Evolutionary conservation across 768 basidiomycete genomes (phyloP), one percentile per base, ranked within the genome.

Genomic region (Amanita rubescens): DNA sequence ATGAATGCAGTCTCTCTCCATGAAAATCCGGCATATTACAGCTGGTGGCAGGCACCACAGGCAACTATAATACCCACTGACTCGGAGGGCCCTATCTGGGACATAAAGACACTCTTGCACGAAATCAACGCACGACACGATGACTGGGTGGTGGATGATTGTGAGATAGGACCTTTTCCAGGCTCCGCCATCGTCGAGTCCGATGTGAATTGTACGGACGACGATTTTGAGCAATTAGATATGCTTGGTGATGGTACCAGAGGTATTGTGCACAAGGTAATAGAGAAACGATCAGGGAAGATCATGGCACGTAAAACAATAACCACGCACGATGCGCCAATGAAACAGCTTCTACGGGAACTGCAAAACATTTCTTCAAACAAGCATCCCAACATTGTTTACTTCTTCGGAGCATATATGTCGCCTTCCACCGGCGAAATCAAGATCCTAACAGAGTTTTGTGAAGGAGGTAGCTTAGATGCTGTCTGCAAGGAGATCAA

Each of bases 301-400:
- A 78, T 94, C 61, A 85, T 96, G 81, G 96, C 96, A 4, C 83
- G 94, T 63, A 99, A 99, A 75, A 89, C 91, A 8, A 93, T 95
- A 65, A 90, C 90, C 27, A 91, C 90, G 9, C 84, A 84, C 53
- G 88, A 90, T 61, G 95, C 92, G 43, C 94, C 94, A 15, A 77
- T 87, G 71, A 89, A 87, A 71, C 95, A 98, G 73, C 81, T 98
- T 55, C 75, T 93, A 54, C 84, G 96, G 54, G 96, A 99, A 71
- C 76, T 98, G 52, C 81, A 82, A 51, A 95, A 97, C 69, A 91
- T 91, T 61, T 85, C 90, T 49, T 80, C 83, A 51, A 91, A 88
- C 51, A 74, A 82, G 45, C 90, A 95, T 62, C 69, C 80, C 59
- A 95, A 95, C 63, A 95, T 99, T 69, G 84, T 93, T 56, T 75